These are phyloP conservation scores for Gloeostereum incarnatum DNA, from an alignment of 768 basidiomycete species.

Conservation along the genomic window DNA sequence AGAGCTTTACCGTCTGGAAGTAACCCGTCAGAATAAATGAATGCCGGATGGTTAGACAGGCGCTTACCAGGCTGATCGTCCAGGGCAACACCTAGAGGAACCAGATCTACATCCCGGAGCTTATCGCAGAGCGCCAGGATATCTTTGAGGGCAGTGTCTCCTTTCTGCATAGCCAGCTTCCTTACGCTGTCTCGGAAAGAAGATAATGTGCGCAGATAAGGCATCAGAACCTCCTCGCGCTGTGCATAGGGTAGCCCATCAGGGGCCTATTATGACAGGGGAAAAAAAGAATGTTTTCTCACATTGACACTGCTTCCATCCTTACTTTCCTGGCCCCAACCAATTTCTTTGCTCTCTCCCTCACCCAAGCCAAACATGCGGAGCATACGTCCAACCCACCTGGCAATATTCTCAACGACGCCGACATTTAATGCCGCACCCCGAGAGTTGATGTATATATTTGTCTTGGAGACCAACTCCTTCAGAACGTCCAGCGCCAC, in stretches of 20 bases:
- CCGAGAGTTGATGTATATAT: constrained; percentile 76
- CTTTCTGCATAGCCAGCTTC: constrained; percentile 65
- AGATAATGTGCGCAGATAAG: constrained; percentile 78
- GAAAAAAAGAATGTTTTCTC: constrained; percentile 1
- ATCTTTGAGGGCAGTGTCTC: constrained; percentile 59
- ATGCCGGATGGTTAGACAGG: not conserved
- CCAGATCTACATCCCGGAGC: constrained; percentile 81
- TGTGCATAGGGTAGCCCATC: constrained; percentile 22
- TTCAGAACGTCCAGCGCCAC: constrained; percentile 66
- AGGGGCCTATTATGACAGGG: constrained; percentile 1
- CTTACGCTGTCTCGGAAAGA: constrained; percentile 90
- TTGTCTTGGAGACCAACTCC: constrained; percentile 76
- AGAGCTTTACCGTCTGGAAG: constrained; percentile 83
- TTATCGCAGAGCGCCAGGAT: constrained; percentile 84
- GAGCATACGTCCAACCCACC: constrained; percentile 68
- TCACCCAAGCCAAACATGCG: constrained; percentile 76
- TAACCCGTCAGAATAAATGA: not conserved
- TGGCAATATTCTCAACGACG: constrained; percentile 53
- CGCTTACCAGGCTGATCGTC: constrained; percentile 89
- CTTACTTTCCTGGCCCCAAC: constrained; percentile 72
- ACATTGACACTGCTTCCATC: constrained; percentile 6
- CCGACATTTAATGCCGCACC: constrained; percentile 50
- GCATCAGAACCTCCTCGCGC: constrained; percentile 83
- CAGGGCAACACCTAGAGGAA: constrained; percentile 90
- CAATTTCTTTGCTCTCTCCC: constrained; percentile 56